Conservation (phyloP, 345 rosid genomes). For the Gossypium stocksii region DNA sequence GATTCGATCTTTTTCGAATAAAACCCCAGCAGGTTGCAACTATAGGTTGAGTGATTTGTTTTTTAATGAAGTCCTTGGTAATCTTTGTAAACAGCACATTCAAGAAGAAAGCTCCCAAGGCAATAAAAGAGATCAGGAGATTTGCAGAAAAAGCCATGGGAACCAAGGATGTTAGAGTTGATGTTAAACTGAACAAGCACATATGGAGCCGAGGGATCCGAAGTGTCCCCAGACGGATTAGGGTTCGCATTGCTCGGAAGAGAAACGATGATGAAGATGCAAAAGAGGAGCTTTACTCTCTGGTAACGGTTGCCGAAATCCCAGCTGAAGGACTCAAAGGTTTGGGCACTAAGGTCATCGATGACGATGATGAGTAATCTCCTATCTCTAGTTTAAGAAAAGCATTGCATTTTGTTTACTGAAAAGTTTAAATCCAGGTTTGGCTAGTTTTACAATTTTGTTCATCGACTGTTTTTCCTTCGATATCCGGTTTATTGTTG, state of each 20-base stretch:
- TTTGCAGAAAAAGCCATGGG: constrained; percentile 60
- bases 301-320: constrained; percentile 52
- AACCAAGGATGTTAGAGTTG: constrained; percentile 42
- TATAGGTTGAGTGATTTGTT: not conserved
- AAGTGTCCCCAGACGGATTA: constrained; percentile 56
- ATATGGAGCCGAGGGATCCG: constrained; percentile 67
- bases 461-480: not conserved
- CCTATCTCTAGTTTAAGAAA: not conserved
- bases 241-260: constrained; percentile 57
- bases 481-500: not conserved
- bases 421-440: not conserved
- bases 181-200: constrained; percentile 63
- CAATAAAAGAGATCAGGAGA: constrained; percentile 65
- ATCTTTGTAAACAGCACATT: constrained; percentile 41
- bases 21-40: not conserved
- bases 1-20: not conserved
- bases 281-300: constrained; percentile 61
- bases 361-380: constrained; percentile 48
- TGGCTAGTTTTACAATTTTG: not conserved
- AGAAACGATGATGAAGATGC: constrained; percentile 72
- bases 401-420: not conserved
- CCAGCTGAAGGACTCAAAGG: constrained; percentile 51
- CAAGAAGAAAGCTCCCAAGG: constrained; percentile 69
- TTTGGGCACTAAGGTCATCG: constrained; percentile 56
- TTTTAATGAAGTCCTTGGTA: not conserved